phyloP scores from a whole-genome alignment of 768 basidiomycete species.

The Leccinellum rugosiceps region DNA sequence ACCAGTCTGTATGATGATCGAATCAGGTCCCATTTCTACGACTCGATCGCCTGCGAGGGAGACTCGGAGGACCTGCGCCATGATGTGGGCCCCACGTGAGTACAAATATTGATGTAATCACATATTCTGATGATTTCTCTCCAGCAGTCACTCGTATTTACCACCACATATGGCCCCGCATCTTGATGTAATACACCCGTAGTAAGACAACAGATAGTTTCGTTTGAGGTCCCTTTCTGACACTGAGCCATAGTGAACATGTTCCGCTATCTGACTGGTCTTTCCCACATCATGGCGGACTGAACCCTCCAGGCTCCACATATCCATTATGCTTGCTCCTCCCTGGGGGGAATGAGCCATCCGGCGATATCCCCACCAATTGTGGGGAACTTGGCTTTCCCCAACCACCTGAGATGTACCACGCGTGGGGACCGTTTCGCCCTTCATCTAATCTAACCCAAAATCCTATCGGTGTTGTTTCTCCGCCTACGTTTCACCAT shows the following conservation, averaged over 20 bases:
- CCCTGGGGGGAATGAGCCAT: neutral
- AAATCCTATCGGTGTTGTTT: neutral
- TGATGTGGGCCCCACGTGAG: conserved; percentile 8
- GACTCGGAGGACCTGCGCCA: neutral
- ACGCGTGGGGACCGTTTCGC: conserved; percentile 5
- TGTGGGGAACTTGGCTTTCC: neutral
- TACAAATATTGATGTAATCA: neutral
- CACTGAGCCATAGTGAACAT: conserved; percentile 3
- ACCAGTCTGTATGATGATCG: conserved; percentile 9
- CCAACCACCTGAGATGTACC: neutral
- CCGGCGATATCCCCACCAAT: neutral
- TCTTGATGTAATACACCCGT: neutral
- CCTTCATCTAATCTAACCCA: neutral
- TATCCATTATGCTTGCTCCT: neutral
- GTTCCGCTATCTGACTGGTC: neutral
- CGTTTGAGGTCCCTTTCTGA: neutral
- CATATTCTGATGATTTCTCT: conserved; percentile 3
- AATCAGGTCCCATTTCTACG: neutral
- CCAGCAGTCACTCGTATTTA: conserved; percentile 3
- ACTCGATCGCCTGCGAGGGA: neutral
- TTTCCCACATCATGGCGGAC: conserved; percentile 1
- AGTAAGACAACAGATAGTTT: conserved; percentile 8
- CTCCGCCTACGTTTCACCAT: neutral
- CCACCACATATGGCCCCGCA: neutral
- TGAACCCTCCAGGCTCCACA: neutral